Base-by-base conservation (phyloP, 768 basidiomycete species). In the Daedaleopsis nitida region DNA sequence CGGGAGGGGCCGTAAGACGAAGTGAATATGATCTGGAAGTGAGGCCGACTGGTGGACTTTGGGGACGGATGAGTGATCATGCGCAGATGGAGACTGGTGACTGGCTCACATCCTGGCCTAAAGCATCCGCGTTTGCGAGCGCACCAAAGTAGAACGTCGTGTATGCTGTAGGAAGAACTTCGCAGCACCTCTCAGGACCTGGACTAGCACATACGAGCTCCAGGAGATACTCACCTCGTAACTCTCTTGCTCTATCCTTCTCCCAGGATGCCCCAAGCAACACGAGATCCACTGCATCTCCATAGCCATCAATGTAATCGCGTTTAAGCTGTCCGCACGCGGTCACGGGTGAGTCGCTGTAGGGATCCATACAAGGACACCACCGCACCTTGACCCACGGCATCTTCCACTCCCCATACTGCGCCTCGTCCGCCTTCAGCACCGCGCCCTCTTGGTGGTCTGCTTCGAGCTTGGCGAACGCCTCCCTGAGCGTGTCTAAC, bases 241-340 rank as follows among this genome's bases (percentile, higher is more conserved):
- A 77, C 55, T 89, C 88, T 55, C 92, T 75, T 3, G 82, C 95
- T 10, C 95, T 81, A 38, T 87, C 82, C 68, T 86, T 87, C 57
- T 92, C 89, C 91, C 92, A 95, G 0, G 81, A 76, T 19, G 86
- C 92, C 1, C 85, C 95, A 19, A 96, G 74, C 37, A 96, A 69
- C 4, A 86, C 86, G 58, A 96, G 80, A 71, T 95, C 92, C 16
- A 95, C 66, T 5, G 84, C 81, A 72, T 98, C 95, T 0, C 93
- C 92, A 48, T 89, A 81, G 5, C 89, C 89, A 1, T 86, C 86
- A 42, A 98, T 92, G 63, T 96, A 96, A 71, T 98, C 95, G 69
- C 82, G 86, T 77, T 94, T 93, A 52, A 93, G 68, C 81, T 83
- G 51, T 50, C 19, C 19, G 39, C 14, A 32, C 19, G 35, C 9